Evolutionary conservation across 768 basidiomycete genomes (phyloP).

Genomic region (Amyloporia xantha): DNA sequence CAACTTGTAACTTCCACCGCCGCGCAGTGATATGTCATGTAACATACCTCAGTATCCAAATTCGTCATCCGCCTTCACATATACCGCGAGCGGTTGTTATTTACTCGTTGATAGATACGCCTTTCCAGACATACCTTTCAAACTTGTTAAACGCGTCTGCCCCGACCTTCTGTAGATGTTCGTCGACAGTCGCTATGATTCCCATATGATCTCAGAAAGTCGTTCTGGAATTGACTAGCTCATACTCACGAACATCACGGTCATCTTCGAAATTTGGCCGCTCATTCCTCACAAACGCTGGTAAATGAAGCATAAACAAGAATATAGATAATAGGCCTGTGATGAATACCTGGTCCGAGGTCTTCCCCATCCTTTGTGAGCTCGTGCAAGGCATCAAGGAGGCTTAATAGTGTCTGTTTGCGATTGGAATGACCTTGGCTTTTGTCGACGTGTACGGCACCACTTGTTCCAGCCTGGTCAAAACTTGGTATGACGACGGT

Average conservation of each 20-base stretch:
- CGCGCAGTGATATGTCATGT: neutral
- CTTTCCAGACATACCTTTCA: conserved; percentile 40
- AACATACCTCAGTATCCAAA: conserved; percentile 55
- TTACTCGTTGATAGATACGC: neutral
- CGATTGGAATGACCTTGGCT: conserved; percentile 21
- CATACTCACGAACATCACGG: conserved; percentile 55
- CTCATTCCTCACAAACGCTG: conserved; percentile 29
- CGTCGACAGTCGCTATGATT: conserved; percentile 56
- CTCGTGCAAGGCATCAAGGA: conserved; percentile 42
- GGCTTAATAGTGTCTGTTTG: conserved; percentile 40
- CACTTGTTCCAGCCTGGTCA: neutral
- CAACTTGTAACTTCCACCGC: neutral
- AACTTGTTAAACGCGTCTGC: conserved; percentile 61
- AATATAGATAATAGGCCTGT: too few relatives aligned
- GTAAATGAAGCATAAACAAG: too few relatives aligned
- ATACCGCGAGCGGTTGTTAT: neutral
- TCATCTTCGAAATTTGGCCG: conserved; percentile 55
- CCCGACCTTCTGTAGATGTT: conserved; percentile 61
- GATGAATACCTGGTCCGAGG: conserved; percentile 26
- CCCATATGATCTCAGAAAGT: neutral
- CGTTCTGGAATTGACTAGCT: conserved; percentile 1
- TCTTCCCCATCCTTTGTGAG: conserved; percentile 33
- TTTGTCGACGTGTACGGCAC: neutral
- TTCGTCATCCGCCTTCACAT: conserved; percentile 45
- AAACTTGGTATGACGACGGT: neutral